A percentile compares a stretch with the other conserved stretches of the same genome.
Evolutionary conservation across 2,329 filamentous ascomycete species (phyloP).

Genomic region (Simplicillium aogashimaense): DNA sequence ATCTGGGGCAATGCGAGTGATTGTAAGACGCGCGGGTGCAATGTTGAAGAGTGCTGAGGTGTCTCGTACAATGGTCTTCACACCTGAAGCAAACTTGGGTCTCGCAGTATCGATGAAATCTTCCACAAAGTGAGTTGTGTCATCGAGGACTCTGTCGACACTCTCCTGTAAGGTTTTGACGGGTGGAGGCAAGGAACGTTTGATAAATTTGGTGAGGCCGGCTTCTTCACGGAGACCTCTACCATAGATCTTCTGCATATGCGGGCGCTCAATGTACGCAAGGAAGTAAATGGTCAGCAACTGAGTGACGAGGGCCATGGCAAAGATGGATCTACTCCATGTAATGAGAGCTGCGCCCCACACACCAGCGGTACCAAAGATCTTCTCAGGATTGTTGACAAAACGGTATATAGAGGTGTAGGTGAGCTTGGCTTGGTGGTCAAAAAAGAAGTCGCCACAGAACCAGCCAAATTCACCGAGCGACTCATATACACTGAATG

Average conservation of each 20-base stretch:
- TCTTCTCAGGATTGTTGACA: conserved; percentile 91
- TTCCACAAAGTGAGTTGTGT: conserved; percentile 81
- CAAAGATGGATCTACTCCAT: conserved; percentile 77
- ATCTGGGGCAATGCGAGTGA: conserved; percentile 71
- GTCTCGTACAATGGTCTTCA: conserved; percentile 80
- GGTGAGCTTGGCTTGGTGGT: conserved; percentile 74
- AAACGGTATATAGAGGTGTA: conserved; percentile 98
- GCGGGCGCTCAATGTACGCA: conserved; percentile 85
- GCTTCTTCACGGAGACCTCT: conserved; percentile 74
- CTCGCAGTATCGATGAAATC: conserved; percentile 79
- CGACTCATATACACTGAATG: conserved; percentile 86
- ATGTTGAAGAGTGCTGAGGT: conserved; percentile 82
- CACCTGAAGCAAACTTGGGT: conserved; percentile 76
- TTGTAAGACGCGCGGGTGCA: conserved; percentile 76
- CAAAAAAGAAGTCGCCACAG: conserved; percentile 97
- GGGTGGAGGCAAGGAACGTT: conserved; percentile 73
- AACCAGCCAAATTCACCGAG: conserved; percentile 99
- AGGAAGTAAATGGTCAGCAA: conserved; percentile 80
- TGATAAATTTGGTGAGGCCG: conserved; percentile 84
- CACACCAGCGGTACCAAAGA: conserved; percentile 86
- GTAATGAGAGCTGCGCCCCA: conserved; percentile 95
- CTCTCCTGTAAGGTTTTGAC: conserved; percentile 77
- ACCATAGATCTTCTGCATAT: conserved; percentile 98
- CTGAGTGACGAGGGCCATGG: conserved; percentile 78
- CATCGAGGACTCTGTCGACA: conserved; percentile 78